A percentile compares a stretch with the other conserved stretches of the same genome.
These are phyloP conservation scores for Podaxis mareebaensis DNA, from an alignment of 768 basidiomycete genomes.

Conservation along the genomic window DNA sequence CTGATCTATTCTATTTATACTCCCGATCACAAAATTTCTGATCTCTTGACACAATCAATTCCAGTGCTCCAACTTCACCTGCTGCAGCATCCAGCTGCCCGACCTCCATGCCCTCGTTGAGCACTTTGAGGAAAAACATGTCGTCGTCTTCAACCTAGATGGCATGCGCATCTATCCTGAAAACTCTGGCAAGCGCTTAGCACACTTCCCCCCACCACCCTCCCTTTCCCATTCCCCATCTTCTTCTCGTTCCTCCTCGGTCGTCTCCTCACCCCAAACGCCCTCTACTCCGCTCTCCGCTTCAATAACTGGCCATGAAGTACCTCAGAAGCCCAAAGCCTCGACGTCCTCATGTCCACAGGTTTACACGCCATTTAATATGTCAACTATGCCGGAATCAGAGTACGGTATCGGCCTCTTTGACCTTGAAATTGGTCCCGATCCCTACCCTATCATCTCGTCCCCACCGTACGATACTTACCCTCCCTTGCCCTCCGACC, in stretches of 20 bases:
- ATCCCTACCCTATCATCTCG: constrained; percentile 13
- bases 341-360: constrained; percentile 12
- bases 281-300: constrained; percentile 19
- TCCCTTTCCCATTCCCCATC: constrained; percentile 19
- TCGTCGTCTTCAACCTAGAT: constrained; percentile 25
- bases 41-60: constrained; percentile 5
- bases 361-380: constrained; percentile 13
- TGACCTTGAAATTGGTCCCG: constrained; percentile 7
- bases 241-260: constrained; percentile 23
- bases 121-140: constrained; percentile 46
- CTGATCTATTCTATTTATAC: constrained; percentile 8
- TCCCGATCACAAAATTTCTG: constrained; percentile 12
- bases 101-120: constrained; percentile 53
- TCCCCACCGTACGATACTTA: not conserved
- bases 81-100: constrained; percentile 45
- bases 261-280: constrained; percentile 21
- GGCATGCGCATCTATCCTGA: constrained; percentile 35
- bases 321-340: constrained; percentile 7
- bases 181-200: constrained; percentile 12
- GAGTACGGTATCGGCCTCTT: constrained; percentile 5
- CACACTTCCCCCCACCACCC: constrained; percentile 15
- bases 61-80: constrained; percentile 42
- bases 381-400: not conserved
- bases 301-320: constrained; percentile 5
- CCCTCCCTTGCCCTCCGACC: not conserved